Percentiles rank a stretch among this genome's conserved stretches.
These are phyloP conservation scores for Hypomyces rosellus DNA, from an alignment of 2,329 filamentous ascomycete species.

Conservation along the genomic window DNA sequence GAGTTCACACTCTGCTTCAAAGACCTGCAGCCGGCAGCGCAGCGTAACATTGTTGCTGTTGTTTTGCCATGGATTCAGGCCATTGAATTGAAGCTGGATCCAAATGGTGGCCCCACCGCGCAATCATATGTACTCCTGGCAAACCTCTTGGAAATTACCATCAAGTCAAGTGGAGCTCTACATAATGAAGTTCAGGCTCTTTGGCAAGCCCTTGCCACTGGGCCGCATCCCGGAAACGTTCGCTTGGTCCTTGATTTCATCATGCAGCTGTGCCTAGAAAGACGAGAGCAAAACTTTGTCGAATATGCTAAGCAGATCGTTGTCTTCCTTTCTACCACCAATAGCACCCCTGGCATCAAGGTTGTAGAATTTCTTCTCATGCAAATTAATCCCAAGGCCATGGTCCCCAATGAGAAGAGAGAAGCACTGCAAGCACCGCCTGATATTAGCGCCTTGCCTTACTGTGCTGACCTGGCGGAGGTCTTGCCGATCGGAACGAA, in stretches of 20 bases:
- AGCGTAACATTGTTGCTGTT: slow-evolving; percentile 89
- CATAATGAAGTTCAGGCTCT: slow-evolving; percentile 97
- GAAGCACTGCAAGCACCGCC: slow-evolving; percentile 62
- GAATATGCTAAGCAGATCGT: slow-evolving; percentile 98
- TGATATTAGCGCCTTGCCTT: slow-evolving; percentile 71
- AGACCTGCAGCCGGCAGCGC: slow-evolving; percentile 71
- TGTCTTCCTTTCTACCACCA: slow-evolving; percentile 84
- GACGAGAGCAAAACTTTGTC: slow-evolving; percentile 95
- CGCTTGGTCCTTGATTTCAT: slow-evolving; percentile 94
- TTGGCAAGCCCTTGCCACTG: slow-evolving; percentile 93
- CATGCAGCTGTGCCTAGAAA: slow-evolving; percentile 85
- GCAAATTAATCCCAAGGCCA: slow-evolving; percentile 90
- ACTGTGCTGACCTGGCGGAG: slow-evolving; percentile 77
- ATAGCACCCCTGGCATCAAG: slow-evolving; percentile 68
- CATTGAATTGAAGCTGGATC: slow-evolving; percentile 86
- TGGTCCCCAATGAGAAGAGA: slow-evolving; percentile 85
- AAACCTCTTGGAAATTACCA: slow-evolving; percentile 93
- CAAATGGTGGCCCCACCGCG: slow-evolving; percentile 82
- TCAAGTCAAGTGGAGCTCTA: slow-evolving; percentile 77
- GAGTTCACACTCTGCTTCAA: slow-evolving; percentile 95
- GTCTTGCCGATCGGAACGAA: slow-evolving; percentile 85
- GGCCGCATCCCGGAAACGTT: slow-evolving; percentile 88
- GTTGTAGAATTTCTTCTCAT: slow-evolving; percentile 90
- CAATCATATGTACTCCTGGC: slow-evolving; percentile 91
- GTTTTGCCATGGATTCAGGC: slow-evolving; percentile 95